phyloP scores from a whole-genome alignment of 345 rosid genomes.

The Citrus reticulata region DNA sequence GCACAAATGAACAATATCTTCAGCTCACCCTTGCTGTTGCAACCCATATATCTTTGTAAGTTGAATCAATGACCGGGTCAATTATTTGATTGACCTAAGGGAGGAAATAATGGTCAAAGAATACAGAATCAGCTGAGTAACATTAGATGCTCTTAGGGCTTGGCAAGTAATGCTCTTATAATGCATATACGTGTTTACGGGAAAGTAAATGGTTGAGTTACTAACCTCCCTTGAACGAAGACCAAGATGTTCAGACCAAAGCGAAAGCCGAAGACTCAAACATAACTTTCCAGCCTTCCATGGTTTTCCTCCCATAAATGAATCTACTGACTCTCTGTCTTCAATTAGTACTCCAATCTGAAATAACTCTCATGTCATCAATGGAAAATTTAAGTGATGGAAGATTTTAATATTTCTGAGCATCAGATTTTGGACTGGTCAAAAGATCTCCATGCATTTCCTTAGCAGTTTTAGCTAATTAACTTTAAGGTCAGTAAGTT shows the following conservation, averaged over 20 bases:
- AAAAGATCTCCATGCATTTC: background rate
- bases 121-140: slow-evolving; percentile 13
- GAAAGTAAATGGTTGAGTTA: background rate
- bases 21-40: slow-evolving; percentile 82
- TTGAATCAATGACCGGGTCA: slow-evolving; percentile 84
- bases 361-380: slow-evolving; percentile 12
- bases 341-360: slow-evolving; percentile 90
- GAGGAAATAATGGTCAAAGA: slow-evolving; percentile 11
- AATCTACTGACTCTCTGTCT: slow-evolving; percentile 83
- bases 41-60: slow-evolving; percentile 79
- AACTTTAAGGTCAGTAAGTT: background rate
- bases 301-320: slow-evolving; percentile 86
- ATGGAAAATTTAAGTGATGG: background rate
- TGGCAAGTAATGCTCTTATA: background rate
- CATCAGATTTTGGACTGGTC: background rate
- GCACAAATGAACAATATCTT: background rate
- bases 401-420: background rate
- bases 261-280: slow-evolving; percentile 77
- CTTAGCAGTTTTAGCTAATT: background rate
- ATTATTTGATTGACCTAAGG: slow-evolving; percentile 59
- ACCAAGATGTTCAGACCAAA: slow-evolving; percentile 99
- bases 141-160: background rate
- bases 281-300: slow-evolving; percentile 96
- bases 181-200: background rate
- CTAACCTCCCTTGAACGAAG: slow-evolving; percentile 73